phyloP scores from a whole-genome alignment of 495 filamentous ascomycete genomes.

The Hypoxylon lenormandii region DNA sequence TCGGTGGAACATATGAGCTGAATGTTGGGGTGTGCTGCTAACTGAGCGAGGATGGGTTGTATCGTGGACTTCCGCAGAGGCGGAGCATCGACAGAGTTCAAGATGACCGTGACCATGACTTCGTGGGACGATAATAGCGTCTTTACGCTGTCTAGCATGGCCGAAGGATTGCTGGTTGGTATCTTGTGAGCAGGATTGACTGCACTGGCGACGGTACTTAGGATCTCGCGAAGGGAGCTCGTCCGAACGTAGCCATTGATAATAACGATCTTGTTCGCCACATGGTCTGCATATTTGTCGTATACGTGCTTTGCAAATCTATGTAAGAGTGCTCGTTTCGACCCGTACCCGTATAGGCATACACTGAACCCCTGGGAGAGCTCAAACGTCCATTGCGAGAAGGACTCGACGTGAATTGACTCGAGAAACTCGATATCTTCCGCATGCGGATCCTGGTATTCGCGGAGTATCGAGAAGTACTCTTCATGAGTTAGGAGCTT shows the following conservation, averaged over 20 bases:
- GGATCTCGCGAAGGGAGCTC: conserved; percentile 80
- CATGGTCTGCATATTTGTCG: conserved; percentile 52
- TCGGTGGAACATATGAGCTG: conserved; percentile 83
- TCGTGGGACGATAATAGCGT: conserved; percentile 63
- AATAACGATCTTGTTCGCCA: conserved; percentile 75
- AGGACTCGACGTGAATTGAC: conserved; percentile 80
- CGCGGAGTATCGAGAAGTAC: conserved; percentile 78
- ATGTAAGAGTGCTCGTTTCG: conserved; percentile 80
- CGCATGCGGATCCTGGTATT: conserved; percentile 76
- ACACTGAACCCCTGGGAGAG: conserved; percentile 88
- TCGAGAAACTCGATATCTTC: conserved; percentile 77
- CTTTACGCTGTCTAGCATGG: conserved; percentile 64
- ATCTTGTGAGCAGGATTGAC: conserved; percentile 67
- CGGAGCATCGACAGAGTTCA: conserved; percentile 86
- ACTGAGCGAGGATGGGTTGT: conserved; percentile 78
- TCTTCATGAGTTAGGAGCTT: conserved; percentile 87
- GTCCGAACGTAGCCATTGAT: conserved; percentile 88
- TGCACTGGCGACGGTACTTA: conserved; percentile 76
- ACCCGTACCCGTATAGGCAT: conserved; percentile 92
- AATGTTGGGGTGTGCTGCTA: conserved; percentile 79
- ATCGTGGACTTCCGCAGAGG: conserved; percentile 76
- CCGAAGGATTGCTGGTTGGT: conserved; percentile 53
- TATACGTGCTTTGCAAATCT: conserved; percentile 81
- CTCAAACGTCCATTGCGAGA: conserved; percentile 93
- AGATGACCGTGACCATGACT: conserved; percentile 71